Evolutionary conservation across 139 green algal genomes (phyloP), one percentile per base, ranked within the genome.

Genomic region (Chlamydomonas incerta): DNA sequence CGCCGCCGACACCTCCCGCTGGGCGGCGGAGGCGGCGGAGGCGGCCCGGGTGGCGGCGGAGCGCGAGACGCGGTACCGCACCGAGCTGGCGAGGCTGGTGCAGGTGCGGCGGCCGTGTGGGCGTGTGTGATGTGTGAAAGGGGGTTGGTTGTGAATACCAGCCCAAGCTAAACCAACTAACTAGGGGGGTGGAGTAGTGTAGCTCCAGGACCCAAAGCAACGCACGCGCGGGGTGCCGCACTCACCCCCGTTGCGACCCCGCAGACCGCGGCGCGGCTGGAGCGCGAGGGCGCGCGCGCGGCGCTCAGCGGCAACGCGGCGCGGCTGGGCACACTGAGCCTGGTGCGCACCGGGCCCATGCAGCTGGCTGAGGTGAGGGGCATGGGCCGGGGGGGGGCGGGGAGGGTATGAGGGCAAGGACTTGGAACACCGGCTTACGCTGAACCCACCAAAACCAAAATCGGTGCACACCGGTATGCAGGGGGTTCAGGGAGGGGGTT

Each of bases 301-400:
- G 74, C 87, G 76, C 72, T 93, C 31, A 29, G 57, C 13, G 46
- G 75, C 21, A 88, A 85, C 18, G 73, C 82, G 28, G 65, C 72
- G 35, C 83, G 91, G 24, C 82, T 95, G 68, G 93, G 93, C 23
- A 67, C 5, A 1, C 68, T 93, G 4, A 67, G 58, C 9, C 60
- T 94, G 17, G 28, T 87, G 33, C 77, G 93, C 0, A 70, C 76
- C 9, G 93, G 93, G 13, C 69, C 87, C 52, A 85, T 90, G 50
- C 82, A 88, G 57, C 60, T 89, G 17, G 71, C 81, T 0, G 83
- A 88, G 73, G 41, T 90, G 72, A 74, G 77, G 0, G 28, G n/a
- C n/a, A n/a, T n/a, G n/a, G n/a, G n/a, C n/a, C n/a, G n/a, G n/a
- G n/a, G 31, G 82, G 57, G 18, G 14, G 50, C n/a, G n/a, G 72